Percentiles rank a stretch among this genome's conserved stretches.
These are phyloP conservation scores for Handroanthus guayacan DNA, from an alignment of 257 asterid species.

Conservation along the genomic window DNA sequence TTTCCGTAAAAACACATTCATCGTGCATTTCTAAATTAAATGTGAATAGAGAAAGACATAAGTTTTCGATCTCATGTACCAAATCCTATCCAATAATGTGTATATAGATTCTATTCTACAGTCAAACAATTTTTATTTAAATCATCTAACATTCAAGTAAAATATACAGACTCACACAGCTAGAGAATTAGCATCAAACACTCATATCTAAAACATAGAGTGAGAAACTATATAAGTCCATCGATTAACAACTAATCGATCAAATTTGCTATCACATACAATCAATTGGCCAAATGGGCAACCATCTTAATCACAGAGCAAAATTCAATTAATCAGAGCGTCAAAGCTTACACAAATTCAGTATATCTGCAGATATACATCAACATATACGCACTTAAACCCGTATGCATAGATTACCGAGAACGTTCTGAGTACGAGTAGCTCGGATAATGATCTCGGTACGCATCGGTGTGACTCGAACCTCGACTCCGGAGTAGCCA, in stretches of 20 bases:
- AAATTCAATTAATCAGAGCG: background rate
- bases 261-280: background rate
- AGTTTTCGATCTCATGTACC: background rate
- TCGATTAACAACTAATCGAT: background rate
- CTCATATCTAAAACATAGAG: background rate
- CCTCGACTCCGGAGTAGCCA: constrained; percentile 74
- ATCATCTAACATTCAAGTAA: background rate
- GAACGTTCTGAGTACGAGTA: constrained; percentile 68
- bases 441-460: constrained; percentile 70
- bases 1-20: background rate
- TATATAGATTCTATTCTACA: background rate
- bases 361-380: background rate
- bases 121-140: background rate
- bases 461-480: constrained; percentile 67
- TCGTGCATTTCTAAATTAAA: background rate
- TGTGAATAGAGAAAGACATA: background rate
- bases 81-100: background rate
- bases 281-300: background rate
- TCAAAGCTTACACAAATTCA: background rate
- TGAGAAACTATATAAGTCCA: background rate
- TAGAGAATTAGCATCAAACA: background rate
- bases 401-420: constrained; percentile 40
- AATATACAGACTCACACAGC: background rate
- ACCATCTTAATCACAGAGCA: background rate
- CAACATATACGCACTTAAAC: background rate